Evolutionary conservation across 78 protist genomes (phyloP).

Genomic region (slime mould (Dictyostelium discoideum)): DNA sequence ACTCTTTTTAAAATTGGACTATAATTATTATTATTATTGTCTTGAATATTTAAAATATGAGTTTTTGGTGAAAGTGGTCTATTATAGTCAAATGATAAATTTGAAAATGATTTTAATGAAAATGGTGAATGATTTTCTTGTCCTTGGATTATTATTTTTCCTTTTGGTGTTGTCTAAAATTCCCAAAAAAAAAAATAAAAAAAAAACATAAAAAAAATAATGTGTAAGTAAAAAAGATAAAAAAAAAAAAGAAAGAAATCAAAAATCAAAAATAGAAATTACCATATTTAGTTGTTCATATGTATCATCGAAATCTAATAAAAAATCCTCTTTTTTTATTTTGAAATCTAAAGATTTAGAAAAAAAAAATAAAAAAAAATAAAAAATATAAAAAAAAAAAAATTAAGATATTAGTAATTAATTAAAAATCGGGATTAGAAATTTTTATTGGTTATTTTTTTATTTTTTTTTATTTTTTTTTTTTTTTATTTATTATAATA

Average conservation of each 20-base stretch:
- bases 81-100: neutral
- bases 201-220: neutral
- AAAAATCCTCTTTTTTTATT: constrained; percentile 59
- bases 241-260: neutral
- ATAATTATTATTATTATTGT: neutral
- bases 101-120: neutral
- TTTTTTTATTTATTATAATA: neutral
- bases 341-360: neutral
- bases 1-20: constrained; percentile 14
- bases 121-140: neutral
- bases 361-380: neutral
- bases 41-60: neutral
- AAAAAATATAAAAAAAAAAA: no score
- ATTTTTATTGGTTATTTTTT: no score
- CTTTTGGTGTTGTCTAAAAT: neutral
- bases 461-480: neutral
- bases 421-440: neutral
- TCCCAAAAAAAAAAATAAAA: neutral
- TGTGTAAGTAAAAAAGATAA: no score
- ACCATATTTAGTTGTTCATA: neutral
- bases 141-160: neutral
- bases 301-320: constrained; percentile 23
- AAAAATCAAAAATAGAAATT: neutral
- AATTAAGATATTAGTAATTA: no score
- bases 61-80: constrained; percentile 17